Evolutionary conservation across 2,329 filamentous ascomycete species (phyloP), one percentile per base, ranked within the genome.

Genomic region (Cercospora zeina): DNA sequence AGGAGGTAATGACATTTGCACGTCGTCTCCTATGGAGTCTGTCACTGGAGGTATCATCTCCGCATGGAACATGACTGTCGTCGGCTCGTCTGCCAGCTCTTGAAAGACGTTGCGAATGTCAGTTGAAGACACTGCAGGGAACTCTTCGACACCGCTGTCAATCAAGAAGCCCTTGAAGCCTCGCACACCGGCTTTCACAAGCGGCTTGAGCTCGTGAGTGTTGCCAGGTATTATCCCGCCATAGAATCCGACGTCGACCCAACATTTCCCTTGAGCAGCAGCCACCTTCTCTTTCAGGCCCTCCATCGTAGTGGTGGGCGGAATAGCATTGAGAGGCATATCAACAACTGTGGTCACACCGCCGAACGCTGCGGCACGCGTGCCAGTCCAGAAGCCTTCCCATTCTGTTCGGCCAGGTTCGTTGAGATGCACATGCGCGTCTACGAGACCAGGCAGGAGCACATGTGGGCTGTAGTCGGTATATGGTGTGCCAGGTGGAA

Each of bases 201-300:
- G 81, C 0, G 87, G 88, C 69, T 90, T 86, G 59, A 99, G 79
- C 71, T 97, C 87, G 10, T 84, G 77, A 2, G 87, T 85, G 73
- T 99, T 99, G 1, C 93, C 95, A 3, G 95, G 95, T 53, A 99
- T 87, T 39, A 97, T 87, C 33, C 95, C 95, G 27, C 95, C 95
- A 74, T 97, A 97, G 77, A 99, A 97, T 31, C 92, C 95, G n/a
- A 97, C 93, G 71, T 97, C 95, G 27, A 97, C 91, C 93, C 93
- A 99, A 78, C 93, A 96, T 78, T 97, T 89, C 34, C 90, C 91
- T 64, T 85, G 78, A 42, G 91, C 91, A 24, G 95, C 95, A 30
- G 85, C 84, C 51, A 96, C 81, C 81, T 99, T 99, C 79, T 91
- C 89, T 65, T 89, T 82, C 68, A 99, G 84, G 6, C 89, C 91